Evolutionary conservation across 2,329 filamentous ascomycete species (phyloP).

Genomic region (Colletotrichum australisinense): DNA sequence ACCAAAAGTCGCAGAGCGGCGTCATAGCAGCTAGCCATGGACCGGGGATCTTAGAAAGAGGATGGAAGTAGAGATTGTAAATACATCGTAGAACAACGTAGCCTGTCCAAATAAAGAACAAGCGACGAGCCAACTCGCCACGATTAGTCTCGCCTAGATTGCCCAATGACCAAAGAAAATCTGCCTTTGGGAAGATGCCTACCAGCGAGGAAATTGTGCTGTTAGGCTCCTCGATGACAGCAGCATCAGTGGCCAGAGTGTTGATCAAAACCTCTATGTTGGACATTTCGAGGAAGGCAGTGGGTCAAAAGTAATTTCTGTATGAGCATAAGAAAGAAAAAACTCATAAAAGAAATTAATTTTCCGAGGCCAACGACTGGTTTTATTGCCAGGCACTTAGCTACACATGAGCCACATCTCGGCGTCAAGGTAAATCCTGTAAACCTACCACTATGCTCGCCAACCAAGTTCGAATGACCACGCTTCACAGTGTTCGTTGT

Average conservation of each 20-base stretch:
- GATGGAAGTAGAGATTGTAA: slow-evolving; percentile 43
- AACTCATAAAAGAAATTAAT: not conserved
- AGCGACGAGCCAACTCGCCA: not conserved
- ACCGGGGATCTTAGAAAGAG: slow-evolving; percentile 43
- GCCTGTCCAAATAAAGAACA: not conserved
- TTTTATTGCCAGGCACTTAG: not conserved
- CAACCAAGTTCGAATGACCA: not conserved
- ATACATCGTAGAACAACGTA: slow-evolving; percentile 19
- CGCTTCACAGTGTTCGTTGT: not conserved
- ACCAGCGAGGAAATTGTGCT: not conserved
- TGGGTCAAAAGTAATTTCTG: not conserved
- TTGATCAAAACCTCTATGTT: not conserved
- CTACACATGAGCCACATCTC: no score
- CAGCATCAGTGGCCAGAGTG: not conserved
- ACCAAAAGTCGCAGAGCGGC: slow-evolving; percentile 42
- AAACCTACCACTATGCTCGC: not conserved
- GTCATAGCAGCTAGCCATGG: slow-evolving; percentile 43
- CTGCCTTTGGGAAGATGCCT: not conserved
- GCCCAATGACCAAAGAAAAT: not conserved
- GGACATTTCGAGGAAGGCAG: not conserved
- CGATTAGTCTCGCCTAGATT: not conserved
- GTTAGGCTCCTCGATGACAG: not conserved
- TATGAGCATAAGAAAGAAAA: not conserved
- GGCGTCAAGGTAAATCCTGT: not conserved
- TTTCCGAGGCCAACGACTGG: not conserved